A percentile compares a stretch with the other conserved stretches of the same genome.
phyloP scores from a whole-genome alignment of 148 eudicot genomes.

The Rhododendron molle region DNA sequence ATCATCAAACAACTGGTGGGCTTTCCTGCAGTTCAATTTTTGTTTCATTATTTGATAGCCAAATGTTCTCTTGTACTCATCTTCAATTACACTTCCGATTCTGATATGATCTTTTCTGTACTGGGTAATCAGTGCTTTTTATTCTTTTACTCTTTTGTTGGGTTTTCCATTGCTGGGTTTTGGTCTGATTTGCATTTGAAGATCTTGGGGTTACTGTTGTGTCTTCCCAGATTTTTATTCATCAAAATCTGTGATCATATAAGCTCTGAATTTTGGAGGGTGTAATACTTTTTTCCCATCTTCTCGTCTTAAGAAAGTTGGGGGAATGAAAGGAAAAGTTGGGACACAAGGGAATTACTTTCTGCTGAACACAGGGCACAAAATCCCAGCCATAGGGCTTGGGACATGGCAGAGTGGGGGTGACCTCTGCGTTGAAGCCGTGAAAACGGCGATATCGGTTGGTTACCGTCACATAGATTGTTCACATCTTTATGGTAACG shows the following conservation, averaged over 20 bases:
- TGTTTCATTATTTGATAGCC: not conserved
- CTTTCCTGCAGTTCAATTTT: not conserved
- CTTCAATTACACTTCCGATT: not conserved
- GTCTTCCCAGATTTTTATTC: not conserved
- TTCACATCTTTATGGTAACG: conserved; percentile 33
- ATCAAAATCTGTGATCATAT: not conserved
- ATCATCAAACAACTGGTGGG: conserved; percentile 9
- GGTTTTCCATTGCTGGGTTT: not conserved
- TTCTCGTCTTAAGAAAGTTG: not conserved
- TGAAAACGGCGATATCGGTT: conserved; percentile 21
- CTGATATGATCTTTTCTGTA: not conserved
- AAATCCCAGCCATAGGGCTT: conserved; percentile 30
- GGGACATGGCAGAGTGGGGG: conserved; percentile 40
- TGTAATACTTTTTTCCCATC: not conserved
- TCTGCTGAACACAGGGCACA: conserved; percentile 25
- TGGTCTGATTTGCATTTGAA: conserved; percentile 1
- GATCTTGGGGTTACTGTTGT: not conserved
- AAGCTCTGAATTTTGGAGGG: not conserved
- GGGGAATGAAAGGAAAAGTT: conserved; percentile 24
- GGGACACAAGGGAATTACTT: conserved; percentile 22
- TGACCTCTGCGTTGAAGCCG: conserved; percentile 24
- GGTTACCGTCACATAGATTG: conserved; percentile 33
- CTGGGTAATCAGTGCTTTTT: not conserved
- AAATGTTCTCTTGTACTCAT: not conserved
- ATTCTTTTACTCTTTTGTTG: not conserved